Evolutionary conservation across 2,329 filamentous ascomycete species (phyloP).

Genomic region (Scedosporium dehoogii): DNA sequence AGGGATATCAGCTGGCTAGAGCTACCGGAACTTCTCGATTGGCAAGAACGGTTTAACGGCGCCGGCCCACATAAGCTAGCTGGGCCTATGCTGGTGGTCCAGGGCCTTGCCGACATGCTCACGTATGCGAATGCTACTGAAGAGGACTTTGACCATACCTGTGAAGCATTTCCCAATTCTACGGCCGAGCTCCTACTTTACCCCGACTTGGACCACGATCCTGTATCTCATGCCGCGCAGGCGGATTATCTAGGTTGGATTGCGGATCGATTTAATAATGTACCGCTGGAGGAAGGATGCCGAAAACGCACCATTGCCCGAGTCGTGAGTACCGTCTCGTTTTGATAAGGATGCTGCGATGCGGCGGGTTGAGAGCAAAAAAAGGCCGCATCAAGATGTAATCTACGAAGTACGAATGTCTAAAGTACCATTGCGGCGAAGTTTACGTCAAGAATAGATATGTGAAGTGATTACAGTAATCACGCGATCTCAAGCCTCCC

Average conservation of each 20-base stretch:
- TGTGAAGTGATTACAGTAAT: too few species aligned
- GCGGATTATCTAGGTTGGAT: constrained; percentile 7
- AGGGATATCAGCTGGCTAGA: constrained; percentile 10
- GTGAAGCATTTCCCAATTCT: constrained; percentile 7
- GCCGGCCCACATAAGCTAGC: constrained; percentile 13
- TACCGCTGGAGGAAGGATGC: not conserved
- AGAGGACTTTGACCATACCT: constrained; percentile 11
- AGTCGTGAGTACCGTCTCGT: too few species aligned
- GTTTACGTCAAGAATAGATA: too few species aligned
- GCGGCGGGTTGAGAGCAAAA: too few species aligned
- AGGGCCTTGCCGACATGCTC: constrained; percentile 12
- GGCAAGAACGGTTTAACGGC: constrained; percentile 10
- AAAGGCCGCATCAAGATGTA: too few species aligned
- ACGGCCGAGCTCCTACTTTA: constrained; percentile 1
- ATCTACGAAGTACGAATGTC: too few species aligned
- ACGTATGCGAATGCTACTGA: constrained; percentile 8
- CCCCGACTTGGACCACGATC: constrained; percentile 4
- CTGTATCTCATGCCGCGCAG: constrained; percentile 4
- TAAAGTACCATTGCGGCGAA: too few species aligned
- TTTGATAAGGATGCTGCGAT: too few species aligned
- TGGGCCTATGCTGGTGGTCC: constrained; percentile 14
- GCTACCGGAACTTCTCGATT: not conserved
- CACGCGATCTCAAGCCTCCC: too few species aligned
- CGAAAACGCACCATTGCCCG: not conserved
- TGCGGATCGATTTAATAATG: constrained; percentile 7